These are phyloP conservation scores for Pistacia vera DNA, from an alignment of 345 rosid genomes.

Conservation along the genomic window DNA sequence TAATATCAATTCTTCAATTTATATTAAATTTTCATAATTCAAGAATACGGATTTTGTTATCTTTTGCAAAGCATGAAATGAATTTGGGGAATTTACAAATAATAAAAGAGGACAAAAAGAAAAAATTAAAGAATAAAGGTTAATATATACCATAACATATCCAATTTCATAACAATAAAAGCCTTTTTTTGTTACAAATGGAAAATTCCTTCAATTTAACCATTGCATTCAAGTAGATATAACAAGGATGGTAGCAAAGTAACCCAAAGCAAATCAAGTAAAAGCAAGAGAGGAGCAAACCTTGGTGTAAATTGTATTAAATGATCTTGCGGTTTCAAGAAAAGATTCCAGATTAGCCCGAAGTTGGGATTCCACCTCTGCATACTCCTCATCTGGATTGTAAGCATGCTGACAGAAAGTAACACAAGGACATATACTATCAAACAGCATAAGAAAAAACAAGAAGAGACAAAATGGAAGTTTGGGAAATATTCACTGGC, in stretches of 20 bases:
- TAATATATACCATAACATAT: neutral
- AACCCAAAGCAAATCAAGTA: slow-evolving; percentile 14
- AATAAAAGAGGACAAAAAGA: neutral
- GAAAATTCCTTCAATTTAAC: slow-evolving; percentile 1
- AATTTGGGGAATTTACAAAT: neutral
- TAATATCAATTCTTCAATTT: neutral
- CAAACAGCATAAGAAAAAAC: neutral
- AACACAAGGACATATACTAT: slow-evolving; percentile 5
- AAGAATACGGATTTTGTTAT: neutral
- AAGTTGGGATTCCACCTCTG: slow-evolving; percentile 82
- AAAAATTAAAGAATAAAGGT: neutral
- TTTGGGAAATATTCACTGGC: neutral
- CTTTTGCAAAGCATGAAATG: neutral
- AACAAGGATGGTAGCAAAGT: neutral
- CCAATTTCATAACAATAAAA: slow-evolving; percentile 1
- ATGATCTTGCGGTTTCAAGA: slow-evolving; percentile 93
- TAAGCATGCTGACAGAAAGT: slow-evolving; percentile 68
- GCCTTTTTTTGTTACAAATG: neutral
- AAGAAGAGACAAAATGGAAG: neutral
- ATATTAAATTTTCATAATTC: neutral
- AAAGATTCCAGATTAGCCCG: slow-evolving; percentile 84
- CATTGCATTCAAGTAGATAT: slow-evolving; percentile 8
- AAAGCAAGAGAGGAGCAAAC: slow-evolving; percentile 34
- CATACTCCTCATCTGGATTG: slow-evolving; percentile 94
- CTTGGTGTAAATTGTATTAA: slow-evolving; percentile 92